A percentile compares a stretch with the other conserved stretches of the same genome.
Evolutionary conservation across 768 basidiomycete species (phyloP).

Genomic region (Trichaptum fuscoviolaceum): DNA sequence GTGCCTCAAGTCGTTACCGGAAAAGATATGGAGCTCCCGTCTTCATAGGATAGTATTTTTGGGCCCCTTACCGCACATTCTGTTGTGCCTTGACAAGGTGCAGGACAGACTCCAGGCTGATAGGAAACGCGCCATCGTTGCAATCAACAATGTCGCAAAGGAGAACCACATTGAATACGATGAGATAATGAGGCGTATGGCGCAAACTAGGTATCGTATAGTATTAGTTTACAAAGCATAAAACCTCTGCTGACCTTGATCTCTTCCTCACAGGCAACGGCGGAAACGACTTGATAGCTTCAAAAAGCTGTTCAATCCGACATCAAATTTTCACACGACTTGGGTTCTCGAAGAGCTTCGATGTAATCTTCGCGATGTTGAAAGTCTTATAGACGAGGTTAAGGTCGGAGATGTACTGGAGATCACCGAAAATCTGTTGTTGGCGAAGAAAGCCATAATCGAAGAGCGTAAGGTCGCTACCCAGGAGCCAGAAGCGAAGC

Average conservation of each 20-base stretch:
- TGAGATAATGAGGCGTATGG: constrained; percentile 24
- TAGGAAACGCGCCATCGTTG: constrained; percentile 29
- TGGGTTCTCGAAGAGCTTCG: constrained; percentile 24
- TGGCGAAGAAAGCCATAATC: constrained; percentile 32
- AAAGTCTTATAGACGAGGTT: constrained; percentile 23
- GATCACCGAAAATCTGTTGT: constrained; percentile 20
- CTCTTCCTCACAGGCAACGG: background rate
- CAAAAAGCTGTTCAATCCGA: constrained; percentile 28
- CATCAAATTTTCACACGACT: constrained; percentile 23
- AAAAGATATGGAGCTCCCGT: constrained; percentile 12
- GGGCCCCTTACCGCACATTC: constrained; percentile 33
- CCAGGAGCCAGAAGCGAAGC: background rate
- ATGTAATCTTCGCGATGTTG: constrained; percentile 21
- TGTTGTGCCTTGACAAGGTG: constrained; percentile 35
- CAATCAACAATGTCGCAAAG: constrained; percentile 19
- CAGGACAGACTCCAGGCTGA: constrained; percentile 19
- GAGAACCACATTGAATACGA: constrained; percentile 30
- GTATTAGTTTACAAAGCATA: constrained; percentile 13
- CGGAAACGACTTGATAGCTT: constrained; percentile 21
- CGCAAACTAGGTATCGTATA: constrained; percentile 24
- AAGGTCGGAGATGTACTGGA: constrained; percentile 19
- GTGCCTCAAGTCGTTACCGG: constrained; percentile 24
- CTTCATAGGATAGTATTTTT: constrained; percentile 33
- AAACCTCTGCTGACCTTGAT: background rate
- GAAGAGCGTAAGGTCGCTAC: background rate